These are phyloP conservation scores for Trichoderma breve DNA, from an alignment of 2,329 filamentous ascomycete genomes.

Conservation along the genomic window DNA sequence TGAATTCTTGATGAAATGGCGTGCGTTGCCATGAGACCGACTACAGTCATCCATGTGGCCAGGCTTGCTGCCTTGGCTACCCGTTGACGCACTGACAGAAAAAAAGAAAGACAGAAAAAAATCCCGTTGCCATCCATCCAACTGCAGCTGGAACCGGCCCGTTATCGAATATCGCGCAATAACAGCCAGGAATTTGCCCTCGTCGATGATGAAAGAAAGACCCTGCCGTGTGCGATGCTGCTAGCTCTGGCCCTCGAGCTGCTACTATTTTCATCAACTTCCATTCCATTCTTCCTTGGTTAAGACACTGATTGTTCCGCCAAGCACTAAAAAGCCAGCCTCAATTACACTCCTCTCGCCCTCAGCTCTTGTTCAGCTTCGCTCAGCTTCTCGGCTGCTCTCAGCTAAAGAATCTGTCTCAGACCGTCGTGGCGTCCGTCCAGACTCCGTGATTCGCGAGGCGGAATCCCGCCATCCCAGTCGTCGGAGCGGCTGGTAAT, in stretches of 20 bases:
- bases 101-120: no score
- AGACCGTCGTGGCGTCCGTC: neutral
- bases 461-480: neutral
- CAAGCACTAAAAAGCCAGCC: neutral
- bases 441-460: neutral
- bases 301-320: neutral
- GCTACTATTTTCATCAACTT: neutral
- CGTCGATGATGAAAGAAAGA: neutral
- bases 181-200: neutral
- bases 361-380: neutral
- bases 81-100: neutral
- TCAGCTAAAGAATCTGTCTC: conserved; percentile 5
- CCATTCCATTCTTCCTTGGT: neutral
- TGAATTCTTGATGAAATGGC: neutral
- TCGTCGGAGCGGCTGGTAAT: neutral
- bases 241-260: no score
- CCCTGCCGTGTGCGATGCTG: neutral
- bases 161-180: conserved; percentile 1
- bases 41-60: neutral
- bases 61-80: neutral
- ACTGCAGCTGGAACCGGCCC: neutral
- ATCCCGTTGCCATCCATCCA: neutral
- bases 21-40: neutral
- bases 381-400: neutral
- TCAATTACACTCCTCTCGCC: neutral